Evolutionary conservation across 1,284 basidiomycete genomes (phyloP).

Genomic region (Termitomyces sp.): DNA sequence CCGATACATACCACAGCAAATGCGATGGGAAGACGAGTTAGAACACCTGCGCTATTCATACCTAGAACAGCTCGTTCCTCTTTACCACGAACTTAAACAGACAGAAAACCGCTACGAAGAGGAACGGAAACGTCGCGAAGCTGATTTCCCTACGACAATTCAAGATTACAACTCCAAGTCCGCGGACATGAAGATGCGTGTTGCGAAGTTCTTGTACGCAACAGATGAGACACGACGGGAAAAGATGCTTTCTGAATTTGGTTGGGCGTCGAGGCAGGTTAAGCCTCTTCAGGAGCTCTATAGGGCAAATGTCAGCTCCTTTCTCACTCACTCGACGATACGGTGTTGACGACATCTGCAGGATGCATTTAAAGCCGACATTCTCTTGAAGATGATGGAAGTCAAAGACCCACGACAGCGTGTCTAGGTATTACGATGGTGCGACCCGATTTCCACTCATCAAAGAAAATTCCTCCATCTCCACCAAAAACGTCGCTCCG

Average conservation of each 20-base stretch:
- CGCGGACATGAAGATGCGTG: conserved; percentile 43
- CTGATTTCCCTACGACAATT: conserved; percentile 44
- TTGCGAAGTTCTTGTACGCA: conserved; percentile 45
- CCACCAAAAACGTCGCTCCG: not conserved
- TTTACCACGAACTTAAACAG: conserved; percentile 24
- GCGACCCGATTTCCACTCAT: not conserved
- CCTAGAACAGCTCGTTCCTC: conserved; percentile 29
- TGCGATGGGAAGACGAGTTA: conserved; percentile 31
- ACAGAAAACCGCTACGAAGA: conserved; percentile 29
- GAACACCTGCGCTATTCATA: conserved; percentile 39
- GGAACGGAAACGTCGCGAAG: conserved; percentile 32
- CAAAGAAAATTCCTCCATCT: not conserved
- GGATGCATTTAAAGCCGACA: conserved; percentile 15
- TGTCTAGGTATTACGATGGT: not conserved
- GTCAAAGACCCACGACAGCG: conserved; percentile 12
- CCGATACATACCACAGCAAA: conserved; percentile 13
- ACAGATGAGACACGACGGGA: conserved; percentile 34
- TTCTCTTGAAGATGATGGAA: conserved; percentile 9
- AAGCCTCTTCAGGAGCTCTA: conserved; percentile 35
- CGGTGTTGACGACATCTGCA: not conserved
- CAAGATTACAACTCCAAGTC: conserved; percentile 41
- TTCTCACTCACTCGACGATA: not conserved
- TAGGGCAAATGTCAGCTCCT: conserved; percentile 33
- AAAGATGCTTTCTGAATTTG: conserved; percentile 42
- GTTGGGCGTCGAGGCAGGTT: conserved; percentile 48